A percentile compares a stretch with the other conserved stretches of the same genome.
These are phyloP conservation scores for Pyracantha coccinea DNA, from an alignment of 331 rosid genomes.

Conservation along the genomic window DNA sequence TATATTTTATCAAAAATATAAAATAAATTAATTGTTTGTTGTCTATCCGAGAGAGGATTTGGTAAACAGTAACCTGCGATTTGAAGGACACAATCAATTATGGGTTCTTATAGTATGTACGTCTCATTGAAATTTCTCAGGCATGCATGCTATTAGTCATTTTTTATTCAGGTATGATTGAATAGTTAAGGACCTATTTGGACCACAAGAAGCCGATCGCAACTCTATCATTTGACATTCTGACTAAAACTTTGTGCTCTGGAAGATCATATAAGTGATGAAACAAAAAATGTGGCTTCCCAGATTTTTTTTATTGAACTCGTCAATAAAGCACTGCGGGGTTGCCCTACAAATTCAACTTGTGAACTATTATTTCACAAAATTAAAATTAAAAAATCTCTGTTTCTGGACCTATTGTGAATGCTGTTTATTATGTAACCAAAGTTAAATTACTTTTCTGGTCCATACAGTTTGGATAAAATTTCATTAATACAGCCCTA, in stretches of 20 bases:
- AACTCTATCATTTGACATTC: neutral
- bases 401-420: neutral
- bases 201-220: neutral
- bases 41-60: neutral
- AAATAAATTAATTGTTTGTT: no score
- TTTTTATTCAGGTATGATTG: neutral
- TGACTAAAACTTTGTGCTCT: neutral
- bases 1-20: no score
- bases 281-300: neutral
- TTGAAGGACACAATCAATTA: neutral
- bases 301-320: neutral
- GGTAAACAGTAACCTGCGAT: neutral
- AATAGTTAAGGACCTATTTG: neutral
- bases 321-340: neutral
- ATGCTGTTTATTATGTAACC: neutral
- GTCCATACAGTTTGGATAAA: neutral
- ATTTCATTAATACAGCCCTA: neutral
- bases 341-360: neutral
- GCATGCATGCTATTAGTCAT: neutral
- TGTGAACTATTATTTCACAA: neutral
- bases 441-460: neutral
- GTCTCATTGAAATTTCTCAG: neutral
- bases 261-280: neutral
- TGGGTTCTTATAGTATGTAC: neutral
- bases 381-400: neutral